Evolutionary conservation across 192 early-diverging fungal genomes (phyloP), one percentile per base, ranked within the genome.

Genomic region (Coemansia sp.): DNA sequence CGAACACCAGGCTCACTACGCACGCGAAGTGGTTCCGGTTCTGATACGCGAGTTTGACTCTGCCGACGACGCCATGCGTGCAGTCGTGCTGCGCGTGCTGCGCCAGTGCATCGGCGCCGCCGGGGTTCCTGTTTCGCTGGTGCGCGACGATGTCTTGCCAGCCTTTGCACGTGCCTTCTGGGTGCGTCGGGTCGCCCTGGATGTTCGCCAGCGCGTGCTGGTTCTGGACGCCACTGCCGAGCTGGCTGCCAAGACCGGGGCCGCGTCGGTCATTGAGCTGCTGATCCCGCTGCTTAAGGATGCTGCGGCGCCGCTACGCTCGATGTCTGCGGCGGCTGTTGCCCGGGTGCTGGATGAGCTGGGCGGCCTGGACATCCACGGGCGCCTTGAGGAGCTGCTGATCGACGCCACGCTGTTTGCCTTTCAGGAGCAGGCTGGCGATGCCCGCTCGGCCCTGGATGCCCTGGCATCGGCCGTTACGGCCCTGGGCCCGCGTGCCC

Each of bases 261-360:
- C 93, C 2, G 85, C 92, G 2, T 93, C 93, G 62, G 88, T 99
- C 52, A 84, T 98, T 14, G 76, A 72, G 1, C 79, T 88, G 40
- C 88, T 98, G 53, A 93, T 95, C 3, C 84, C 91, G 40, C 91
- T 93, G 40, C 81, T 99, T 15, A 97, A 97, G 79, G 94, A 99
- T 70, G 97, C 97, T 49, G 85, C 85, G 7, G 93, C 94, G 53
- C 85, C 88, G 16, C 93, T 92, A 69, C 84, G 97, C 11, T 92
- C 89, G 64, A 97, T 99, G 96, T 94, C 92, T 4, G 94, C 97
- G 93, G 94, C 97, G 68, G 92, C 93, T 1, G 89, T 97, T 37
- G 89, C 89, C 50, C 86, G 88, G 47, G 90, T 94, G 11, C 71
- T 90, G 17, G 62, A 79, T 12, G 62, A 77, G 15, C 71, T 96